Evolutionary conservation across 1,284 basidiomycete species (phyloP), one percentile per base, ranked within the genome.

Genomic region (Papiliotrema laurentii): DNA sequence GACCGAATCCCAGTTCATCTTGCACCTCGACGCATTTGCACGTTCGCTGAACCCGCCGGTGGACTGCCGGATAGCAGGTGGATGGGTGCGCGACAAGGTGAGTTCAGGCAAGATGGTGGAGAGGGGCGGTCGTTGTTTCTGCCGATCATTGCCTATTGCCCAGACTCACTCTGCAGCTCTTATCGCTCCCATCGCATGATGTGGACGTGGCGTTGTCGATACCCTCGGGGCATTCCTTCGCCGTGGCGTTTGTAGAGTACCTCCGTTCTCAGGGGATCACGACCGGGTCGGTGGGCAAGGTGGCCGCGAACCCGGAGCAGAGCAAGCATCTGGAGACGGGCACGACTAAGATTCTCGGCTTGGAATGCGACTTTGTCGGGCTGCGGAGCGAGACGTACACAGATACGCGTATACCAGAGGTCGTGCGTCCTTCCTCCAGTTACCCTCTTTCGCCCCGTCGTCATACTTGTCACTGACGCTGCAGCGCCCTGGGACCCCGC

Each of bases 281-380:
- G 24, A 81, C 82, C 2, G 82, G 83, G 45, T 79, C 79, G 21
- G 76, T 81, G 13, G 78, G 86, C 21, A 89, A 85, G 64, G 92
- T 99, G 51, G 89, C 88, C 46, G 86, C 86, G 54, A 97, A 98
- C 64, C 94, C 96, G 0, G 90, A 94, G 41, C 96, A 98, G 75
- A 94, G 89, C 48, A 99, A 99, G 72, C 96, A 97, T 73, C 80
- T 99, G 30, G 94, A 98, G 74, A 97, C 96, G 0, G 94, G 92
- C 0, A 87, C 86, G n/a, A 87, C 91, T 27, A 83, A 81, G 27
- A 77, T 98, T 24, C 78, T 91, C 43, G 92, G 83, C 2, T 76
- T 89, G 40, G 89, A 92, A 51, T 78, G 98, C 45, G 96, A 99
- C 72, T 86, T 97, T 63, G 96, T 98, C 11, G 97, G 97, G 66